These are phyloP conservation scores for Zelopaecilomyces penicillatus DNA, from an alignment of 2,329 filamentous ascomycete genomes.

Conservation along the genomic window DNA sequence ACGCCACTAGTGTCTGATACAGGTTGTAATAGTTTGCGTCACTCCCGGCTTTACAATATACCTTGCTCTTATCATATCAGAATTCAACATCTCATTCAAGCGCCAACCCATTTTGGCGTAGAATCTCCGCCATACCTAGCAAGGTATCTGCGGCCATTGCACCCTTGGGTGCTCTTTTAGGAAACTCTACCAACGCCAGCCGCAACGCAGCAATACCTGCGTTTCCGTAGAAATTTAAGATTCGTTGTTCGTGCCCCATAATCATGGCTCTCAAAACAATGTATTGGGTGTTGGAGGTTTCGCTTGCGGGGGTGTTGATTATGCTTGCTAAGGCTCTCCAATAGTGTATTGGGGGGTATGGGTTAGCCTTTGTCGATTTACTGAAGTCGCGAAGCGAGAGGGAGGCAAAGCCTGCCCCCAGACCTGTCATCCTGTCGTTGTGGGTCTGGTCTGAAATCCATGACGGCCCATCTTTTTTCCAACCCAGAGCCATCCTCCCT, in stretches of 20 bases:
- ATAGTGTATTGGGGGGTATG: constrained; percentile 70
- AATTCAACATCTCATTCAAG: constrained; percentile 24
- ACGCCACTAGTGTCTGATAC: too few relatives aligned
- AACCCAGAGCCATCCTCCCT: constrained; percentile 63
- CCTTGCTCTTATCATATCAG: too few relatives aligned
- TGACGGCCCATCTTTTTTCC: constrained; percentile 52
- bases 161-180: constrained; percentile 41
- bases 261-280: constrained; percentile 65
- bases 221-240: constrained; percentile 74
- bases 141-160: constrained; percentile 44
- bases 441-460: constrained; percentile 67
- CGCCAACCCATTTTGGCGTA: constrained; percentile 41
- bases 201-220: constrained; percentile 64
- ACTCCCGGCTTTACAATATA: too few relatives aligned
- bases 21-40: too few relatives aligned
- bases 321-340: constrained; percentile 74
- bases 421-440: constrained; percentile 71
- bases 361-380: constrained; percentile 59
- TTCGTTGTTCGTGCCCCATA: constrained; percentile 62
- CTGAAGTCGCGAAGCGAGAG: constrained; percentile 77
- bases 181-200: constrained; percentile 66
- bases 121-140: constrained; percentile 43
- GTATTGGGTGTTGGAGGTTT: constrained; percentile 66
- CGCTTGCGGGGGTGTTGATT: constrained; percentile 59
- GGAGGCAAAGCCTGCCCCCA: constrained; percentile 77